Evolutionary conservation across 2,329 filamentous ascomycete species (phyloP), one percentile per base, ranked within the genome.

Genomic region (Sporothrix pallida): DNA sequence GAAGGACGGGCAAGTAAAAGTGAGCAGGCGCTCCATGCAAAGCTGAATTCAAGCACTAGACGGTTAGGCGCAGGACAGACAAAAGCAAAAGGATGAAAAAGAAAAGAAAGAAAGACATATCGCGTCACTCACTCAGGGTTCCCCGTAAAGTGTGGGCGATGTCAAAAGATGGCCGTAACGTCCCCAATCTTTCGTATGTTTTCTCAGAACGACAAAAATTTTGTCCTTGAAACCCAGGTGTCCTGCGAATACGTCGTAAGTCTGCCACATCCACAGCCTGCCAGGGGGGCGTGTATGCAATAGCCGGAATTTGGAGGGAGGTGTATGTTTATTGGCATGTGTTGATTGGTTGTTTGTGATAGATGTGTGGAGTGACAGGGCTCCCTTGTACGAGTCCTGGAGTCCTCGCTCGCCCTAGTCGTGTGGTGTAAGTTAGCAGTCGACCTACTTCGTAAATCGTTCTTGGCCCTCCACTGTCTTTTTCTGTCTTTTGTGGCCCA

Each of bases 371-470:
- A 52, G 69, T 50, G 23, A 2, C 70, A 52, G 70, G 56, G 70
- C 70, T 63, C 44, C 56, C 56, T 42, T 71, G 70, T 63, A 56
- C 54, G 54, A 71, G 69, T 48, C 20, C 48, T 56, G 42, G 54
- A 71, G 69, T 48, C 20, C 48, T 56, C 37, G n/a, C 52, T 42
- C 42, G 67, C 2, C 5, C 17, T 10, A 20, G 23, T 23, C 10
- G 67, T 31, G 50, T 69, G 23, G 68, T 70, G 68, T 70, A 70
- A 70, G 48, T 70, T 70, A 52, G 6, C 12, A 42, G 50, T 50
- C 67, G 6, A 8, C 67, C 26, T 52, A n/a, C 31, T 37, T 5
- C 31, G 31, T 37, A 37, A 37, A 37, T 17, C n/a, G 20, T 67
- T 48, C 62, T 67, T 48, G 62, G 62, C 42, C 60, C n/a, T 23